phyloP scores from a whole-genome alignment of 257 asterid species.

The Capsicum chinense region DNA sequence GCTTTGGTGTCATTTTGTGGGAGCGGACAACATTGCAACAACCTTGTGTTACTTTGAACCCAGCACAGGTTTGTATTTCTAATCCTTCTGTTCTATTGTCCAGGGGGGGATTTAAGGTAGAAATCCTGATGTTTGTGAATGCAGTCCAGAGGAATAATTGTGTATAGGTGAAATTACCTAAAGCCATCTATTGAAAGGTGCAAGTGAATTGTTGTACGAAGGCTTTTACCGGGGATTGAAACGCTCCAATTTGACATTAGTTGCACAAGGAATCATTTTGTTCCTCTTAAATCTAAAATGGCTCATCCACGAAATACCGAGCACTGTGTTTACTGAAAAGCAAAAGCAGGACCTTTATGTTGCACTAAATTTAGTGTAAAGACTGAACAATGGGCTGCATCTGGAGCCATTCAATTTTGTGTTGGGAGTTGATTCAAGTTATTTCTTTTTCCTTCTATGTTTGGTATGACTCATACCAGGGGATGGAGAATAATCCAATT shows the following conservation, averaged over 20 bases:
- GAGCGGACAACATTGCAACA: slow-evolving; percentile 87
- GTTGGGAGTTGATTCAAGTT: background rate
- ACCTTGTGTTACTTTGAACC: slow-evolving; percentile 88
- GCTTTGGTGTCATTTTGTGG: slow-evolving; percentile 97
- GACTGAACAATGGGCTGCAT: background rate
- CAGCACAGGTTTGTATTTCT: slow-evolving; percentile 84
- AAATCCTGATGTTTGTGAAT: background rate
- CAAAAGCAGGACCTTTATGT: background rate
- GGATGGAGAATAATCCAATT: background rate
- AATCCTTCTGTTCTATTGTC: background rate
- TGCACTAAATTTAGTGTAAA: background rate
- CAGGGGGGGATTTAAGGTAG: background rate
- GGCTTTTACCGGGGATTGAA: background rate
- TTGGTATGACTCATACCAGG: background rate
- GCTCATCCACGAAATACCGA: background rate
- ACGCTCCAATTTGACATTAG: background rate
- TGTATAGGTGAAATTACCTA: slow-evolving; percentile 1
- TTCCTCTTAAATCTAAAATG: background rate
- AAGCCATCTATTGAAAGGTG: background rate
- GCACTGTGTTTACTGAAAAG: background rate
- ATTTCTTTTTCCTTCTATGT: slow-evolving; percentile 3
- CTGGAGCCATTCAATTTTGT: background rate
- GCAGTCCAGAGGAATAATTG: slow-evolving; percentile 1
- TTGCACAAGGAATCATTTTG: background rate
- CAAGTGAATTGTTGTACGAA: background rate